These are phyloP conservation scores for Russula sp. DNA, from an alignment of 768 basidiomycete species.

Conservation along the genomic window DNA sequence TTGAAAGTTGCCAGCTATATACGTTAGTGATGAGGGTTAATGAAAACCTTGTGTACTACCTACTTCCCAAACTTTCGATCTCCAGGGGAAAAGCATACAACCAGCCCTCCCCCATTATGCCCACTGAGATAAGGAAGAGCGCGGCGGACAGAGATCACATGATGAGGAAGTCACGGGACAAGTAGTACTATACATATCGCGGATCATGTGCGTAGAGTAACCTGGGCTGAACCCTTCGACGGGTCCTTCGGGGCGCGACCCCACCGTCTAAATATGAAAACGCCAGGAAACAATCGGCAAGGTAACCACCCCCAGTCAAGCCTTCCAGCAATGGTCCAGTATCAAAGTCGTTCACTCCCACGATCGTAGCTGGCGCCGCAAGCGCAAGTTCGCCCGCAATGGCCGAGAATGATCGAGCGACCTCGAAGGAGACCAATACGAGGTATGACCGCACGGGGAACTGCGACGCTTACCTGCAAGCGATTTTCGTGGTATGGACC, in stretches of 20 bases:
- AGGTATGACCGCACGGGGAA: background rate
- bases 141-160: no score
- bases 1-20: no score
- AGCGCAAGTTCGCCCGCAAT: conserved; percentile 22
- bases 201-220: no score
- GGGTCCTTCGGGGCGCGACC: no score
- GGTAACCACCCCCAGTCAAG: conserved; percentile 25
- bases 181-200: no score
- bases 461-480: conserved; percentile 34
- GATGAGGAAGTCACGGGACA: no score
- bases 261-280: background rate
- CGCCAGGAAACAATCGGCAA: conserved; percentile 30
- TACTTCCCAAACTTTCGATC: background rate
- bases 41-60: no score
- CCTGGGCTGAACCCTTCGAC: no score
- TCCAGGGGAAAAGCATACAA: background rate
- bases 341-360: conserved; percentile 23
- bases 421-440: conserved; percentile 31
- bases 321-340: background rate
- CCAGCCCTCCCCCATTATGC: background rate
- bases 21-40: no score
- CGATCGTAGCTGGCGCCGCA: conserved; percentile 15
- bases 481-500: conserved; percentile 46
- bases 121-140: no score
- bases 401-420: conserved; percentile 29